Evolutionary conservation across 192 early-diverging fungal genomes (phyloP), one percentile per base, ranked within the genome.

Genomic region (Spizellomyces punctatus): DNA sequence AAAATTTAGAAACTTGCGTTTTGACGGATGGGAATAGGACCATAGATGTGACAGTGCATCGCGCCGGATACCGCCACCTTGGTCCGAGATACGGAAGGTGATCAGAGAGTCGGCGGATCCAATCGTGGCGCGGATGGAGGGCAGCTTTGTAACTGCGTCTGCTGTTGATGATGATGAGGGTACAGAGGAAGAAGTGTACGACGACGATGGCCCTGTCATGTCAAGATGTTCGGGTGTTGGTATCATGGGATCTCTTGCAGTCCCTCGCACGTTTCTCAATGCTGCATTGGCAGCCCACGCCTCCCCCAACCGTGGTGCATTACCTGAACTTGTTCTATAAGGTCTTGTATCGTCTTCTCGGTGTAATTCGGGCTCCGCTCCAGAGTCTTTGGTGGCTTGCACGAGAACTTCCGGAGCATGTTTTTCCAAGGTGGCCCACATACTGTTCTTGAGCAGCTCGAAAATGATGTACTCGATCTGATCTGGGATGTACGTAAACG

Each of bases 391-490:
- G n/a, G 17, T 17, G 12, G 54, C 67, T 22, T 64, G 27, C 49
- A 56, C 27, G 14, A 74, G 27, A 17, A 46, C 58, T 14, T 66
- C 45, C 21, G 73, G 61, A 1, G 81, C 68, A 79, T 87, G 81
- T 44, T 80, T 77, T 45, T 79, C 74, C 67, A 92, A 85, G 21
- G 93, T 92, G 63, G 86, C 84, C 50, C 86, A 78, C 83, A 95
- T 91, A 47, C 90, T 86, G 82, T 96, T 96, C 70, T 91, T 90
- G 65, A 98, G 77, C 54, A 98, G 78, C 82, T 98, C 95, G 63
- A 92, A 95, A 17, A 98, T 62, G 47, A 98, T 92, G 75, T 96
- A 95, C 80, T 95, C 93, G 64, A 96, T 89, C 66, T 98, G 95
- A 49, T 94, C 96, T 8, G 95, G 93, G 62, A 99, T 96, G 75